Percentiles rank a stretch among this genome's conserved stretches.
These are phyloP conservation scores for Helenozyma rhizophorensis DNA, from an alignment of 805 yeast species.

Conservation along the genomic window DNA sequence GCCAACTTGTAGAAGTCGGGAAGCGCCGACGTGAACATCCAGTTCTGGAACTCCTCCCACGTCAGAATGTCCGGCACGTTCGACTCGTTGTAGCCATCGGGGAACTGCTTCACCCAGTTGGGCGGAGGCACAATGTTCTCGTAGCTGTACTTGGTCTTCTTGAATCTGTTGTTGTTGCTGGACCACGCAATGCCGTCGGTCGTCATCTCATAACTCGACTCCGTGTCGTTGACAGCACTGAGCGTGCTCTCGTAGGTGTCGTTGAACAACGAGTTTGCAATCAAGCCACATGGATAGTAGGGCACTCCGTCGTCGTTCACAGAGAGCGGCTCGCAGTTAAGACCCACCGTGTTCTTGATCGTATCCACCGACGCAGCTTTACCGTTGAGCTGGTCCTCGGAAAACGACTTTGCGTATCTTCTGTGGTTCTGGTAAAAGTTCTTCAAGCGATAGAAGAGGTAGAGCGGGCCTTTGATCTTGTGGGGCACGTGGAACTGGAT, in stretches of 20 bases:
- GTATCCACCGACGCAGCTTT: conserved; percentile 29
- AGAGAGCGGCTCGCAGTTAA: conserved; percentile 41
- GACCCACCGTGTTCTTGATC: conserved; percentile 40
- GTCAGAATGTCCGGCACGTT: conserved; percentile 41
- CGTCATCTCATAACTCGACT: conserved; percentile 29
- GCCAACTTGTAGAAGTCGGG: conserved; percentile 46
- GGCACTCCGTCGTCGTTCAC: conserved; percentile 40
- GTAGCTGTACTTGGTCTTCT: conserved; percentile 36
- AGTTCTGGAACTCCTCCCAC: conserved; percentile 44
- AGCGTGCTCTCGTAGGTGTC: conserved; percentile 51
- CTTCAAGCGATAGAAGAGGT: conserved; percentile 37
- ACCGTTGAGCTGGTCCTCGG: conserved; percentile 42
- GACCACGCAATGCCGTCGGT: conserved; percentile 40
- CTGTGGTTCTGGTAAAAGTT: conserved; percentile 43
- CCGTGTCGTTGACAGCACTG: conserved; percentile 34
- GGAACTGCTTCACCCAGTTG: conserved; percentile 40
- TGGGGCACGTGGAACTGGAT: conserved; percentile 37
- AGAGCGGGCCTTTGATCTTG: conserved; percentile 35
- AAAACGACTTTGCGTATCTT: conserved; percentile 39
- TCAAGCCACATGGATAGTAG: conserved; percentile 78
- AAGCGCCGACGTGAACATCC: conserved; percentile 43
- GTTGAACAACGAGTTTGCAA: conserved; percentile 76
- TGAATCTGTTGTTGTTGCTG: conserved; percentile 33
- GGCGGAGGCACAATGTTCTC: conserved; percentile 42
- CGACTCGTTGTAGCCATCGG: conserved; percentile 39